These are phyloP conservation scores for Leptosphaerulina australis DNA, from an alignment of 2,329 filamentous ascomycete genomes.

Conservation along the genomic window DNA sequence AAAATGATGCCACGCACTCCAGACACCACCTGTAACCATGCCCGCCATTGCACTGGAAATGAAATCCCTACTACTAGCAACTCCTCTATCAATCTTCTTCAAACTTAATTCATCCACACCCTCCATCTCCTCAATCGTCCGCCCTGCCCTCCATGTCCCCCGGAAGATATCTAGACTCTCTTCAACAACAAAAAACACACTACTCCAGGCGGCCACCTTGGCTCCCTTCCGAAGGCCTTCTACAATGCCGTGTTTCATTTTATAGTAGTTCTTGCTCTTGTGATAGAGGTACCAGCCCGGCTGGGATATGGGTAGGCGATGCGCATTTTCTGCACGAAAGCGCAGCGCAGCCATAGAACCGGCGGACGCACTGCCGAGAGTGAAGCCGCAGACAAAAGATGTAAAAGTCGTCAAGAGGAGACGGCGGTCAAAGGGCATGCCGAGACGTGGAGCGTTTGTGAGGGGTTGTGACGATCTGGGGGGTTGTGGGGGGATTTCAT, in stretches of 20 bases:
- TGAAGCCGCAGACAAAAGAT: conserved; percentile 71
- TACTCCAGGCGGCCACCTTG: conserved; percentile 73
- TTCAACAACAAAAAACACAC: conserved; percentile 80
- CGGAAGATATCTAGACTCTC: conserved; percentile 78
- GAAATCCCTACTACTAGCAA: conserved; percentile 65
- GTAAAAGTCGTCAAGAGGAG: conserved; percentile 68
- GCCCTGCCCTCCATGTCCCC: conserved; percentile 53
- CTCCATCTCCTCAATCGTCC: conserved; percentile 46
- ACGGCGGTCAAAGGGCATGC: conserved; percentile 68
- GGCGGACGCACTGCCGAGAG: conserved; percentile 73
- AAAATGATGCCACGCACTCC: conserved; percentile 84
- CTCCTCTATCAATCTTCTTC: conserved; percentile 32
- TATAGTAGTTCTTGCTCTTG: conserved; percentile 94
- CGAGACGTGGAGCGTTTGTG: conserved; percentile 53
- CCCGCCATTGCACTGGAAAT: conserved; percentile 82
- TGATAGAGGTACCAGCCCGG: conserved; percentile 98
- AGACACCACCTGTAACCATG: conserved; percentile 80
- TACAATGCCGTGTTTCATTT: conserved; percentile 75
- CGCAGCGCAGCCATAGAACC: conserved; percentile 75
- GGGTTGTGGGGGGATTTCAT: conserved; percentile 7
- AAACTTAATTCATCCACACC: conserved; percentile 46
- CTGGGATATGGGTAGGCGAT: conserved; percentile 82
- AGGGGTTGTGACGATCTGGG: conserved; percentile 17
- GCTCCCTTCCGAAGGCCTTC: conserved; percentile 79
- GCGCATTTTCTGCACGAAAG: conserved; percentile 95